Base-by-base conservation (phyloP, 192 early-diverging fungal species). In the Kappamyces sp. region DNA sequence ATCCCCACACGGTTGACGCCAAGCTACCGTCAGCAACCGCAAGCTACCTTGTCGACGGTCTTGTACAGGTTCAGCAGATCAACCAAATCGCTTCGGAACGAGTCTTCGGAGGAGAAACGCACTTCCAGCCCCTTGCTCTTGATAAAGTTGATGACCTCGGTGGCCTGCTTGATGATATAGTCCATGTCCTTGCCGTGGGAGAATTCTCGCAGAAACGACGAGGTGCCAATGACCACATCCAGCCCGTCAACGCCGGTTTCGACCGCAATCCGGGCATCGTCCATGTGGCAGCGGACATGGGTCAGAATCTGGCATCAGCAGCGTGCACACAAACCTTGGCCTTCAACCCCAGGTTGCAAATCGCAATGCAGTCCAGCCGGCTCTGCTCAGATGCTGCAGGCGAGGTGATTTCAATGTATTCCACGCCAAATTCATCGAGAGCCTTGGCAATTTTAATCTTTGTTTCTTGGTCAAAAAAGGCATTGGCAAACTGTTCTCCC, bases 141-240 rank as follows among this genome's bases (percentile, higher is more conserved):
- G 82, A 98, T 90, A 71, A 87, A 98, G 66, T 80, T 78, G 70
- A 98, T 93, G 30, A 98, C 96, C 72, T 98, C 91, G 34, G 86
- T 94, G 9, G 96, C 96, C 63, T 90, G 85, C 67, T 92, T 84
- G 74, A 89, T 91, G 59, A 98, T 98, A 76, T 89, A 91, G 43
- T 90, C 86, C 91, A 98, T 98, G 70, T 98, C 94, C 77, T 98
- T 98, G 61, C 96, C 96, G 67, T 98, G 96, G 54, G 93, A 95
- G 79, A 96, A 96, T 75, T 98, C 93, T 47, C 96, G 85, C 52
- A 98, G 79, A 65, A 87, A 92, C 34, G 91, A 93, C 54, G 88
- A 91, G 7, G 96, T 98, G 42, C 96, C 96, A 68, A 98, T 98
- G 43, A 98, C 96, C 15, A 98, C 90, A 63, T 96, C 91, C 47